phyloP scores from a whole-genome alignment of 2,329 filamentous ascomycete genomes.

The Microsporum canis region DNA sequence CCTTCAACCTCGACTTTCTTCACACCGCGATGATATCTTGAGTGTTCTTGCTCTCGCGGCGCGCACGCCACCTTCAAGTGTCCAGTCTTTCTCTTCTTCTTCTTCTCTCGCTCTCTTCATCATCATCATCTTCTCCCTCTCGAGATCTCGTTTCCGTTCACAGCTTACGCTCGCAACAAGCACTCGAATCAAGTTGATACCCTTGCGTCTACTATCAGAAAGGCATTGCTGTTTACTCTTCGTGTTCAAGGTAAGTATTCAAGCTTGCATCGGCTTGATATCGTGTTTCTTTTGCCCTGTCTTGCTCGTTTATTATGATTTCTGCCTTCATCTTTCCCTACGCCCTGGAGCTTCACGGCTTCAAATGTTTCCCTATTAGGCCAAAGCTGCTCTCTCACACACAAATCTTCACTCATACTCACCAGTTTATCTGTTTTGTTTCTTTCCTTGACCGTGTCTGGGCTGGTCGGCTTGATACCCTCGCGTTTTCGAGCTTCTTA shows the following conservation, averaged over 20 bases:
- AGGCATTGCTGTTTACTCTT: neutral
- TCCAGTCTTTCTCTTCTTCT: neutral
- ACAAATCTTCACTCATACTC: neutral
- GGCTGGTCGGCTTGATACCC: neutral
- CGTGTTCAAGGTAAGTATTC: neutral
- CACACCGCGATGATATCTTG: neutral
- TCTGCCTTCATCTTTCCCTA: neutral
- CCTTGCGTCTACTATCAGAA: neutral
- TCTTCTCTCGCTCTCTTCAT: neutral
- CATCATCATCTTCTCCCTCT: constrained; percentile 6
- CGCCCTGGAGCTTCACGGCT: neutral
- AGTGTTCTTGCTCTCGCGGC: neutral
- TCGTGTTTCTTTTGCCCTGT: neutral
- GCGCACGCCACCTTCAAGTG: neutral
- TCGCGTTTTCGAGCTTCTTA: neutral
- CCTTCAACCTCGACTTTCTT: neutral
- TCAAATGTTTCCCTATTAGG: neutral
- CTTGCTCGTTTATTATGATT: neutral
- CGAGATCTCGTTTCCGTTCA: neutral
- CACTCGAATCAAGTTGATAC: neutral
- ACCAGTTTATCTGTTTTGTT: neutral
- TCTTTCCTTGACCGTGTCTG: neutral
- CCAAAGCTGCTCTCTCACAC: neutral
- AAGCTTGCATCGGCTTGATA: neutral
- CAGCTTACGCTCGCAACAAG: neutral